Conservation (phyloP, 257 asterid species). For the Linderniella brevidens region DNA sequence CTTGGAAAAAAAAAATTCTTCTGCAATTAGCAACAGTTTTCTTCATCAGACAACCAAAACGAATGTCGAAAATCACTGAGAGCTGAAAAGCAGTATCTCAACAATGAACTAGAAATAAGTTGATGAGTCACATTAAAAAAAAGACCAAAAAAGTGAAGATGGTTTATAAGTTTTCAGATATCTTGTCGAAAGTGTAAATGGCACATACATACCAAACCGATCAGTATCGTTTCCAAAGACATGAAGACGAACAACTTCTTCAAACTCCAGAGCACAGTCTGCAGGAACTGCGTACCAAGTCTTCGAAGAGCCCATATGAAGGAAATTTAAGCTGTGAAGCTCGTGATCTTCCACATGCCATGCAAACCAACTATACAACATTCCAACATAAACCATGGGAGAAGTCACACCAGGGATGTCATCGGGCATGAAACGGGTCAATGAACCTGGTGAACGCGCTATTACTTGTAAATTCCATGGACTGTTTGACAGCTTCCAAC, state of each 20-base stretch:
- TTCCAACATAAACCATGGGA: slow-evolving; percentile 94
- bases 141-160: neutral
- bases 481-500: slow-evolving; percentile 90
- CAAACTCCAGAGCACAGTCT: slow-evolving; percentile 66
- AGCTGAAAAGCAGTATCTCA: too few species aligned
- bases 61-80: too few species aligned
- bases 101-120: too few species aligned
- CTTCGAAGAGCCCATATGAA: slow-evolving; percentile 87
- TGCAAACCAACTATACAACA: slow-evolving; percentile 99
- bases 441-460: slow-evolving; percentile 87
- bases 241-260: slow-evolving; percentile 61
- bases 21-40: too few species aligned
- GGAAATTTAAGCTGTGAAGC: slow-evolving; percentile 95
- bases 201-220: slow-evolving; percentile 46
- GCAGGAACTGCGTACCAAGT: slow-evolving; percentile 99
- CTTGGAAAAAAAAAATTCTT: too few species aligned
- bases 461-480: slow-evolving; percentile 97
- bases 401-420: slow-evolving; percentile 99
- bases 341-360: slow-evolving; percentile 99
- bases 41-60: too few species aligned
- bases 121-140: too few species aligned
- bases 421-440: slow-evolving; percentile 97
- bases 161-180: neutral
- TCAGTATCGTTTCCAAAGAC: slow-evolving; percentile 63
- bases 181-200: neutral